phyloP scores from a whole-genome alignment of 1,284 basidiomycete species.

The Pholiota adiposa region DNA sequence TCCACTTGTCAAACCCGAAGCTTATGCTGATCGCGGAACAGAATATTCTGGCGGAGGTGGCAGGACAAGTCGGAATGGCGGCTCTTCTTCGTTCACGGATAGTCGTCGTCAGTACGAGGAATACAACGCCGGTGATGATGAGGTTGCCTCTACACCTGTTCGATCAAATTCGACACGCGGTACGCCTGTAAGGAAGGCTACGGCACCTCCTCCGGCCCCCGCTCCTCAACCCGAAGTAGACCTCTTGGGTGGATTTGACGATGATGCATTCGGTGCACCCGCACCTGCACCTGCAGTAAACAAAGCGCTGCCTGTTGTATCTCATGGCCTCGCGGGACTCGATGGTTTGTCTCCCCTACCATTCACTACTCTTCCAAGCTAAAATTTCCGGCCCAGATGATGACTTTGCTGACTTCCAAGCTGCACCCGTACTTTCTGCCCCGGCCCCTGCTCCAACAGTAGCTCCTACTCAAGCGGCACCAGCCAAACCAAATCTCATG shows the following conservation, averaged over 20 bases:
- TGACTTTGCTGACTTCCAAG: constrained; percentile 93
- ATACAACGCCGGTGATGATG: constrained; percentile 97
- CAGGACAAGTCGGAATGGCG: constrained; percentile 38
- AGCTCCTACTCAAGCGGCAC: constrained; percentile 44
- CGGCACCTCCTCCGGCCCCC: constrained; percentile 37
- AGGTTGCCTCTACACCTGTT: constrained; percentile 49
- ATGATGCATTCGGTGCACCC: constrained; percentile 50
- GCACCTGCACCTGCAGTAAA: constrained; percentile 45
- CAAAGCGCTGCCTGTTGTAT: constrained; percentile 63
- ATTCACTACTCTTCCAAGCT: neutral
- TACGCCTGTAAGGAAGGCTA: constrained; percentile 27
- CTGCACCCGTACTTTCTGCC: constrained; percentile 56
- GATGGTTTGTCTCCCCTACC: constrained; percentile 45
- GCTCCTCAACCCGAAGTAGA: constrained; percentile 57
- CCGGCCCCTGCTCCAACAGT: constrained; percentile 30
- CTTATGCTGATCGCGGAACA: constrained; percentile 16
- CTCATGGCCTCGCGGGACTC: constrained; percentile 35
- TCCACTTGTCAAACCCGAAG: neutral
- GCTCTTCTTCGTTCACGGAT: constrained; percentile 55
- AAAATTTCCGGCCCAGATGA: constrained; percentile 61
- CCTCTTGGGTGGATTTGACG: constrained; percentile 76
- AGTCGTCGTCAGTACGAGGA: constrained; percentile 80
- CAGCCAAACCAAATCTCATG: constrained; percentile 22
- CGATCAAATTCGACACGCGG: constrained; percentile 31
- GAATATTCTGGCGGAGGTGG: constrained; percentile 34